These are phyloP conservation scores for Ramaria sp. DNA, from an alignment of 768 basidiomycete genomes.

Conservation along the genomic window DNA sequence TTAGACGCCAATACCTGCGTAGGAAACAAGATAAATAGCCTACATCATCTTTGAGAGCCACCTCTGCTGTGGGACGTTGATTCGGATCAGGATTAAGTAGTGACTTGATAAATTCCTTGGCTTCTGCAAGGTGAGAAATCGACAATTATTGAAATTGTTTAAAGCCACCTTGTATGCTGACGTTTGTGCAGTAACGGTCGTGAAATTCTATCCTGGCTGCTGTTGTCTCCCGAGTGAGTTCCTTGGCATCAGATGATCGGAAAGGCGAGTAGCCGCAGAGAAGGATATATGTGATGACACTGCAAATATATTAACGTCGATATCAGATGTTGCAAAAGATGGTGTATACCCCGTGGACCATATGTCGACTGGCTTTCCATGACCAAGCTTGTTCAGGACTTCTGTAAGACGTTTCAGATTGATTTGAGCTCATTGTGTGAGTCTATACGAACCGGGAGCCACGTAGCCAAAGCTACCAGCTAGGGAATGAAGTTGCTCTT, in stretches of 20 bases:
- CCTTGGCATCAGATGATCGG: conserved; percentile 67
- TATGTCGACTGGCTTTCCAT: conserved; percentile 87
- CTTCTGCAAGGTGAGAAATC: conserved; percentile 26
- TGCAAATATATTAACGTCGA: conserved; percentile 19
- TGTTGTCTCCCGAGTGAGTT: conserved; percentile 76
- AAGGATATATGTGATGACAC: conserved; percentile 90
- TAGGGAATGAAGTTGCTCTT: conserved; percentile 58
- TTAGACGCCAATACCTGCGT: neutral
- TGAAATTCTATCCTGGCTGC: conserved; percentile 84
- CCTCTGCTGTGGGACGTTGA: conserved; percentile 58
- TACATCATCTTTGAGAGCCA: conserved; percentile 62
- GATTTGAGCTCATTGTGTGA: neutral
- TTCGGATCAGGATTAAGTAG: conserved; percentile 64
- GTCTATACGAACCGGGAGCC: conserved; percentile 43
- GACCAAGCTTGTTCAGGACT: conserved; percentile 68
- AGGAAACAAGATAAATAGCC: conserved; percentile 15
- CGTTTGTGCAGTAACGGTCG: conserved; percentile 88
- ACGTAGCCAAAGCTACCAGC: conserved; percentile 85
- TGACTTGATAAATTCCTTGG: conserved; percentile 71
- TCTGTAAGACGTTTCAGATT: conserved; percentile 26
- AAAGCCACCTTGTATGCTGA: conserved; percentile 58
- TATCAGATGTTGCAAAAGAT: neutral
- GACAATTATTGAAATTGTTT: neutral
- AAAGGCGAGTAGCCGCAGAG: conserved; percentile 95
- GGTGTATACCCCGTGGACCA: conserved; percentile 79